phyloP scores from a whole-genome alignment of 2,329 filamentous ascomycete species.

The Ceratocystis huliohia region DNA sequence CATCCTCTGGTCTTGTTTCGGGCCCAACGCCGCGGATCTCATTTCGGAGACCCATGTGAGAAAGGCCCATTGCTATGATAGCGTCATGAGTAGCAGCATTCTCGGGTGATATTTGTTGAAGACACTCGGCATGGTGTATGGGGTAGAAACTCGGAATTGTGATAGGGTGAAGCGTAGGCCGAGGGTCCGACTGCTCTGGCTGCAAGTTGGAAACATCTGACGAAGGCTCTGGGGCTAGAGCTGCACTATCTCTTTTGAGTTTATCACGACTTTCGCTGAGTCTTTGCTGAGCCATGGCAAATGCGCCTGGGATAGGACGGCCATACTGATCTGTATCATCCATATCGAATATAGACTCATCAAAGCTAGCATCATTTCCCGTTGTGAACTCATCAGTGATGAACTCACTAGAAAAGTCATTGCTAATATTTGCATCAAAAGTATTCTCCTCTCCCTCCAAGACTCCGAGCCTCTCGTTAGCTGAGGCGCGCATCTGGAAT shows the following conservation, averaged over 20 bases:
- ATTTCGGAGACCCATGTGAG: background rate
- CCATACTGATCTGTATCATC: slow-evolving; percentile 52
- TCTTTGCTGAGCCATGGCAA: slow-evolving; percentile 39
- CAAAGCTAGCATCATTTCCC: slow-evolving; percentile 47
- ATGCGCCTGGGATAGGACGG: slow-evolving; percentile 45
- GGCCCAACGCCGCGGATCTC: slow-evolving; percentile 18
- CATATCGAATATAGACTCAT: slow-evolving; percentile 61
- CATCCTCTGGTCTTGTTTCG: slow-evolving; percentile 24
- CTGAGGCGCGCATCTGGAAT: slow-evolving; percentile 18
- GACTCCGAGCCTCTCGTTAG: slow-evolving; percentile 11
- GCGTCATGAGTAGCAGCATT: background rate
- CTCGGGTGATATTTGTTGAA: background rate
- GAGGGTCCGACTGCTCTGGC: background rate
- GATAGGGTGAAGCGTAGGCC: slow-evolving; percentile 4
- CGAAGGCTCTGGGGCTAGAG: background rate
- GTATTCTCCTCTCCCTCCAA: slow-evolving; percentile 50
- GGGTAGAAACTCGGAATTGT: slow-evolving; percentile 17
- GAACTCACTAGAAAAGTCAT: slow-evolving; percentile 36
- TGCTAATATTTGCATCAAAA: slow-evolving; percentile 44
- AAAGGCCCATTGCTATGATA: background rate
- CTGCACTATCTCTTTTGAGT: background rate
- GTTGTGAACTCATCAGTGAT: slow-evolving; percentile 25
- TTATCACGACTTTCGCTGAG: slow-evolving; percentile 16
- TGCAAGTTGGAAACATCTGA: background rate
- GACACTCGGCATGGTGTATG: slow-evolving; percentile 12